Base-by-base conservation (phyloP, 2,329 filamentous ascomycete genomes). In the Fusarium piperis region DNA sequence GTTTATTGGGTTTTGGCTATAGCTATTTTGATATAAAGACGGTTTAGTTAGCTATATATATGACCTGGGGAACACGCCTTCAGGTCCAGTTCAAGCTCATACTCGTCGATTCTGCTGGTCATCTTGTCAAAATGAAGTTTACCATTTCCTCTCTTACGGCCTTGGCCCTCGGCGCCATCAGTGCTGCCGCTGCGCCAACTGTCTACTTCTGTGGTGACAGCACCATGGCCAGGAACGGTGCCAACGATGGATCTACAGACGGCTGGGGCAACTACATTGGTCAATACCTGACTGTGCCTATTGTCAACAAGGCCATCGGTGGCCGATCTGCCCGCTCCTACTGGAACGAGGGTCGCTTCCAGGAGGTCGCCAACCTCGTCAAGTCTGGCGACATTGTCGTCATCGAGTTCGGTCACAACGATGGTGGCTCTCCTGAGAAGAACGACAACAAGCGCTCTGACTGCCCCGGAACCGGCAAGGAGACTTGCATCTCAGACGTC, bases 401-500 rank as follows among this genome's bases (percentile, higher is more conserved):
- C 59, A 92, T 93, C 59, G 91, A 93, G 74, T 92, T 93, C 74
- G 91, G 91, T 0, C 91, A 93, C 82, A 93, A 93, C 74, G 91
- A 93, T 72, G 91, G 90, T 23, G 90, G 90, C 2, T 85, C 85
- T 0, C 81, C 90, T 2, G 53, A 65, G 15, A 79, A 78, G 2
- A 85, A 79, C 13, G 91, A 93, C 78, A 92, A 92, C 72, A 87
- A 87, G 1, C 85, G 90, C 15, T 87, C 86, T 2, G 89, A 88
- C 72, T 93, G 91, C 65, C 80, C 79, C 3, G 89, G 89, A 3
- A 80, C 83, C 0, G 88, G 87, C 15, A 76, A 77, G 9, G 84
- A 91, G 76, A 87, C 84, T 1, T 90, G 89, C 78, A 73, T 63
- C n/a, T 75, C 72, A 1, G 72, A 71, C 41, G 57, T 61, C 18